Evolutionary conservation across 768 basidiomycete species (phyloP), one percentile per base, ranked within the genome.

Genomic region (Agaricus blazei): DNA sequence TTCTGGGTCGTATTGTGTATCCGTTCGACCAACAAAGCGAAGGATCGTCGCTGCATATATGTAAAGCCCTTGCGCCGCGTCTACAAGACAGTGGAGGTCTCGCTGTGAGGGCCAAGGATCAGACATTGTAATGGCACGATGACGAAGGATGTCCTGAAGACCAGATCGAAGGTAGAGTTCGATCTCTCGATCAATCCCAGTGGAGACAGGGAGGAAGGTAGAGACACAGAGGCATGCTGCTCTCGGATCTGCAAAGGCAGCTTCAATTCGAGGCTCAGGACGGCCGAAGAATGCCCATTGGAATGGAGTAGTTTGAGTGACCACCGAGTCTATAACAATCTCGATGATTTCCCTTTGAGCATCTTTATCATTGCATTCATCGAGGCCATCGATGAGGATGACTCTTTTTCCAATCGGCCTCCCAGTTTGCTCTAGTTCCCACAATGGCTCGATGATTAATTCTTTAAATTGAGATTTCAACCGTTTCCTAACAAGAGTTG

Each of bases 341-440:
- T 51, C 11, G 27, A 50, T 27, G 41, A 50, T 50, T 31, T 45
- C 51, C 3, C 40, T 9, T 14, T 52, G 51, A 7, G 51, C 51
- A 29, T 42, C 40, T 31, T 42, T 44, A 9, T 40, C 29, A 28
- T 28, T 14, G n/a, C 51, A 52, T 11, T 52, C 40, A 15, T 52
- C 51, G 27, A 52, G 51, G 4, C 51, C 51, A 52, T 52, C 51
- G n/a, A 43, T 12, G 41, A 52, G 23, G 6, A 52, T 36, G 5
- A 12, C 28, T n/a, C 8, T 43, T 11, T 4, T 28, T 19, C 9
- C n/a, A 23, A 43, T 19, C 12, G 29, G n/a, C 9, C 23, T 44
- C 14, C 51, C 51, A 8, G 12, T 28, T 11, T 6, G 2, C 7
- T 28, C 12, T 15, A 43, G 41, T 14, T 52, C 51, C 12, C 29